These are phyloP conservation scores for Acaromyces ingoldii DNA, from an alignment of 1,284 basidiomycete species.

Conservation along the genomic window DNA sequence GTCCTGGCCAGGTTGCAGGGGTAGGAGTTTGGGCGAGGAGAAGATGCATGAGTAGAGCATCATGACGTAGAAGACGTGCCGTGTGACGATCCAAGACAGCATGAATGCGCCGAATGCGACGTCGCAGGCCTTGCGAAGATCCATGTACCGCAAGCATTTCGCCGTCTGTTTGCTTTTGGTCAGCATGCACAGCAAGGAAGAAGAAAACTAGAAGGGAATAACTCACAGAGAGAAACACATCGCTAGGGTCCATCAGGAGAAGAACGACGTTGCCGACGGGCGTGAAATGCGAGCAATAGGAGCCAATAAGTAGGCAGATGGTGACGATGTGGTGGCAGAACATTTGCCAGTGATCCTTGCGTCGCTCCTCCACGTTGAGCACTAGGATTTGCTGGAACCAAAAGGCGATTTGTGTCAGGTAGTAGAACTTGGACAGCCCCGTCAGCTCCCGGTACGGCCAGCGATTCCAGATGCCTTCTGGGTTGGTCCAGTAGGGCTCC, in stretches of 20 bases:
- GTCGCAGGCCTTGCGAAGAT: slow-evolving; percentile 67
- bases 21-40: not conserved
- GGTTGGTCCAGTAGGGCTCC: slow-evolving; percentile 70
- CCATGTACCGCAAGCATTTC: slow-evolving; percentile 87
- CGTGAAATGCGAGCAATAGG: slow-evolving; percentile 78
- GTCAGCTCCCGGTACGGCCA: slow-evolving; percentile 55
- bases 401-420: slow-evolving; percentile 84
- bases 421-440: slow-evolving; percentile 63
- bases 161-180: too few relatives aligned
- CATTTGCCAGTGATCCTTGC: slow-evolving; percentile 94
- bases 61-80: slow-evolving; percentile 39
- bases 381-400: slow-evolving; percentile 88
- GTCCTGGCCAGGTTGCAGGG: not conserved
- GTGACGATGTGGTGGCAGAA: slow-evolving; percentile 91
- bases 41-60: slow-evolving; percentile 32
- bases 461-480: slow-evolving; percentile 9
- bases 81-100: slow-evolving; percentile 41
- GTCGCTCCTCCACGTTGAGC: slow-evolving; percentile 80
- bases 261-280: slow-evolving; percentile 82
- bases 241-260: slow-evolving; percentile 86
- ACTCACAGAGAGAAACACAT: slow-evolving; percentile 84
- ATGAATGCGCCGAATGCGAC: slow-evolving; percentile 66
- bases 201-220: too few relatives aligned
- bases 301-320: slow-evolving; percentile 68
- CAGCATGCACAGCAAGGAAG: too few relatives aligned